Conservation (phyloP, 148 eudicot genomes). For the Nepenthes gracilis region DNA sequence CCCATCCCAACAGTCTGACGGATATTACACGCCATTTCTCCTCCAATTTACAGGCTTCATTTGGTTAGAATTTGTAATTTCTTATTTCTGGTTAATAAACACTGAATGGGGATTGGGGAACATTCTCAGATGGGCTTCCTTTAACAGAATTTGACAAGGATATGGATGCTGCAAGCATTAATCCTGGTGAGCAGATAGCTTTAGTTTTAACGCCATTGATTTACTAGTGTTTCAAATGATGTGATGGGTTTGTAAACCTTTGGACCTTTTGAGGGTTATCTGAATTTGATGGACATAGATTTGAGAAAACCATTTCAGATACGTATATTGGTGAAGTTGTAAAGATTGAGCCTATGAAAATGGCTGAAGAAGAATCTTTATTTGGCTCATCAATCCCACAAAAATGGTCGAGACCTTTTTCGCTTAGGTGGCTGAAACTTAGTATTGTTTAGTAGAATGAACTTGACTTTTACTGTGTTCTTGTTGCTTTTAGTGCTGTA, state of each 20-base stretch:
- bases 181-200: slow-evolving; percentile 65
- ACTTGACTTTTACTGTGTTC: slow-evolving; percentile 15
- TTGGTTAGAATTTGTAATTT: neutral
- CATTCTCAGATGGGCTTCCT: slow-evolving; percentile 64
- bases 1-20: no score
- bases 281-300: slow-evolving; percentile 27
- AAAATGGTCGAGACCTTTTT: slow-evolving; percentile 52
- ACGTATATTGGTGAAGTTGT: slow-evolving; percentile 84
- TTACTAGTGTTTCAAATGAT: neutral
- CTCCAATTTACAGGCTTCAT: no score
- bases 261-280: neutral
- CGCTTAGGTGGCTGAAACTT: slow-evolving; percentile 33
- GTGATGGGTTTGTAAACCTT: neutral
- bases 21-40: no score
- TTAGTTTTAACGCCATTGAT: neutral
- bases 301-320: slow-evolving; percentile 78
- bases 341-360: slow-evolving; percentile 48
- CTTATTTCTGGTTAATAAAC: slow-evolving; percentile 43
- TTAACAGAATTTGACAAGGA: slow-evolving; percentile 57
- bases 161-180: slow-evolving; percentile 71
- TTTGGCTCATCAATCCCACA: slow-evolving; percentile 44
- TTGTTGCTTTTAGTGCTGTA: neutral
- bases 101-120: slow-evolving; percentile 97
- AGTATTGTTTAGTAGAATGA: slow-evolving; percentile 37
- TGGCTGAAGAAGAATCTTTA: slow-evolving; percentile 49